Evolutionary conservation across 768 basidiomycete species (phyloP).

Genomic region (Pleurotus sapidus): DNA sequence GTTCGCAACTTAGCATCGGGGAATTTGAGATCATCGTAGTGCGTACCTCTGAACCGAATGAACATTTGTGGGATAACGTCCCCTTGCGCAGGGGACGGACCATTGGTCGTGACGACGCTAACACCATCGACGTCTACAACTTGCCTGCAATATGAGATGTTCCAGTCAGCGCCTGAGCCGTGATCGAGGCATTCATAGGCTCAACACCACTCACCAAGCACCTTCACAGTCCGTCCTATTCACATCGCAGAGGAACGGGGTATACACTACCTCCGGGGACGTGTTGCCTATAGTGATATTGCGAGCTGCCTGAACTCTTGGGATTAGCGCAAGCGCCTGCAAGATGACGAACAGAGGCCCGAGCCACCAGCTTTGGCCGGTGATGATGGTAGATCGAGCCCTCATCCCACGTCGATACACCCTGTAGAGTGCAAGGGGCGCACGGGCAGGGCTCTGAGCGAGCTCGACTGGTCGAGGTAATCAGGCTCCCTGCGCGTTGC

Average conservation of each 20-base stretch:
- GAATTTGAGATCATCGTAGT: not conserved
- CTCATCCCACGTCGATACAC: not conserved
- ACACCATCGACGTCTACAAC: constrained; percentile 17
- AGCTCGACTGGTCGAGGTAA: not conserved
- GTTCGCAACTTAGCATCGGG: too few relatives aligned
- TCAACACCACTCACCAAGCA: constrained; percentile 36
- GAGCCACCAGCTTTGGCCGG: constrained; percentile 1
- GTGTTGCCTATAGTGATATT: constrained; percentile 37
- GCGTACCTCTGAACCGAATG: constrained; percentile 49
- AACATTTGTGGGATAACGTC: constrained; percentile 57
- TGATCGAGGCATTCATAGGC: not conserved
- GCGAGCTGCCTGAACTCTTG: constrained; percentile 13
- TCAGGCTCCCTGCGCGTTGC: not conserved
- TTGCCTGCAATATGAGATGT: constrained; percentile 19
- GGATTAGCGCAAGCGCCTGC: not conserved
- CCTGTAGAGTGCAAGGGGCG: not conserved
- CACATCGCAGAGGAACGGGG: constrained; percentile 43
- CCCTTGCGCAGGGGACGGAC: constrained; percentile 37
- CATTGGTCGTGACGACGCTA: constrained; percentile 34
- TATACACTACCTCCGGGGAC: constrained; percentile 40
- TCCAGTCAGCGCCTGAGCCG: too few relatives aligned
- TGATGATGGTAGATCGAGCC: not conserved
- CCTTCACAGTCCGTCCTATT: constrained; percentile 28
- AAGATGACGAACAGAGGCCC: not conserved
- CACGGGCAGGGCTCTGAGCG: not conserved